A percentile compares a stretch with the other conserved stretches of the same genome.
These are phyloP conservation scores for Shiraia sp. DNA, from an alignment of 2,329 filamentous ascomycete genomes.

Conservation along the genomic window DNA sequence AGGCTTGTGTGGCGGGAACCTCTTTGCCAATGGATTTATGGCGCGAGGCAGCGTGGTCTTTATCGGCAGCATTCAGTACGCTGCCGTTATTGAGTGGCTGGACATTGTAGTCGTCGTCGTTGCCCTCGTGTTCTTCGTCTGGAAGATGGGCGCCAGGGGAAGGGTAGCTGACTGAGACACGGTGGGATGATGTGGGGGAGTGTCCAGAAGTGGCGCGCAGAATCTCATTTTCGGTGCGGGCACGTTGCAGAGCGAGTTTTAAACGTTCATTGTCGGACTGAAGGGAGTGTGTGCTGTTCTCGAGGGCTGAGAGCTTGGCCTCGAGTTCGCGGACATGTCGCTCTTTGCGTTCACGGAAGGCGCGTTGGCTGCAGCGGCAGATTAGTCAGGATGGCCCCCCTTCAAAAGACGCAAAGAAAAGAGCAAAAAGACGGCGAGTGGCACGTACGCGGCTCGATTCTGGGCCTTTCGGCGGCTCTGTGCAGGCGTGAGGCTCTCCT, in stretches of 20 bases:
- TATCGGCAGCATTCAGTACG: constrained; percentile 37
- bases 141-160: constrained; percentile 42
- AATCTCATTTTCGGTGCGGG: constrained; percentile 90
- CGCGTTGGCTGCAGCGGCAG: constrained; percentile 75
- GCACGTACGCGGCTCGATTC: constrained; percentile 72
- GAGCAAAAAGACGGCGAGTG: constrained; percentile 1
- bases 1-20: constrained; percentile 60
- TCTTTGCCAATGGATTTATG: constrained; percentile 28
- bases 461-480: constrained; percentile 68
- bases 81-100: constrained; percentile 33
- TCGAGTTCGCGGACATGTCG: constrained; percentile 92
- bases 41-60: constrained; percentile 27
- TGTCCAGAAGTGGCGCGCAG: constrained; percentile 73
- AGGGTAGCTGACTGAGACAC: constrained; percentile 42
- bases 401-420: too few relatives aligned
- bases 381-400: too few relatives aligned
- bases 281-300: constrained; percentile 72
- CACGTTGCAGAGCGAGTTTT: constrained; percentile 79
- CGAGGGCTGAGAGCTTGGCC: constrained; percentile 76
- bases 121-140: constrained; percentile 18
- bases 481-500: constrained; percentile 51
- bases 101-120: constrained; percentile 34
- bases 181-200: constrained; percentile 48
- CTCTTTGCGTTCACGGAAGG: constrained; percentile 95
- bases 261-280: constrained; percentile 84